Conservation (phyloP, 768 basidiomycete species). For the Pisolithus microcarpus region DNA sequence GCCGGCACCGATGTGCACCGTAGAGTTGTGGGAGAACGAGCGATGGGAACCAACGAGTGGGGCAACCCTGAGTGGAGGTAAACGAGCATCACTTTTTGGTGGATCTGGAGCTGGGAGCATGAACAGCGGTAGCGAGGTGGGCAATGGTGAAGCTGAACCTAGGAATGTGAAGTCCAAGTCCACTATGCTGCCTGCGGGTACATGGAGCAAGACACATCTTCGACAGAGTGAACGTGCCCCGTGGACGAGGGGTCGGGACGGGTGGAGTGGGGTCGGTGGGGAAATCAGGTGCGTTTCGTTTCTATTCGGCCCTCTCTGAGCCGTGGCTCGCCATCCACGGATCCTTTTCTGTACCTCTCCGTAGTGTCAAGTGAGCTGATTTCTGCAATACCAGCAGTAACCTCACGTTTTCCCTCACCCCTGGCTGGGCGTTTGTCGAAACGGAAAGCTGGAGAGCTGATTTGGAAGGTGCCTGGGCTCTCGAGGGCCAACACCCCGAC, state of each 20-base stretch:
- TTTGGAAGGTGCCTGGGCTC: slow-evolving; percentile 49
- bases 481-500: background rate
- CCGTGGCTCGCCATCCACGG: background rate
- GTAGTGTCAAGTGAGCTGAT: slow-evolving; percentile 3
- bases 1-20: slow-evolving; percentile 55
- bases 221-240: slow-evolving; percentile 42
- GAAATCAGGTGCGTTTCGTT: slow-evolving; percentile 50
- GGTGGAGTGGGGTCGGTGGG: slow-evolving; percentile 56
- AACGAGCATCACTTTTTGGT: slow-evolving; percentile 2
- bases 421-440: slow-evolving; percentile 68
- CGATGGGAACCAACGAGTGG: slow-evolving; percentile 33
- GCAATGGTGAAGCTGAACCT: background rate
- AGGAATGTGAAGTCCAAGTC: background rate
- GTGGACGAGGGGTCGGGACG: slow-evolving; percentile 71
- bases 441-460: slow-evolving; percentile 77
- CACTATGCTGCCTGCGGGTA: slow-evolving; percentile 2
- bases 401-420: slow-evolving; percentile 69
- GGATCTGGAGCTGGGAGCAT: background rate
- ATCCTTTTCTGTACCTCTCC: background rate
- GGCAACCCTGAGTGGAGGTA: slow-evolving; percentile 6
- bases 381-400: slow-evolving; percentile 52
- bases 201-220: slow-evolving; percentile 34
- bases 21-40: slow-evolving; percentile 81
- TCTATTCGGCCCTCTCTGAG: background rate
- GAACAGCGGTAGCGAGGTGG: background rate